A percentile compares a stretch with the other conserved stretches of the same genome.
These are phyloP conservation scores for Leishmania amazonensis DNA, from an alignment of 208 protist genomes.

Conservation along the genomic window DNA sequence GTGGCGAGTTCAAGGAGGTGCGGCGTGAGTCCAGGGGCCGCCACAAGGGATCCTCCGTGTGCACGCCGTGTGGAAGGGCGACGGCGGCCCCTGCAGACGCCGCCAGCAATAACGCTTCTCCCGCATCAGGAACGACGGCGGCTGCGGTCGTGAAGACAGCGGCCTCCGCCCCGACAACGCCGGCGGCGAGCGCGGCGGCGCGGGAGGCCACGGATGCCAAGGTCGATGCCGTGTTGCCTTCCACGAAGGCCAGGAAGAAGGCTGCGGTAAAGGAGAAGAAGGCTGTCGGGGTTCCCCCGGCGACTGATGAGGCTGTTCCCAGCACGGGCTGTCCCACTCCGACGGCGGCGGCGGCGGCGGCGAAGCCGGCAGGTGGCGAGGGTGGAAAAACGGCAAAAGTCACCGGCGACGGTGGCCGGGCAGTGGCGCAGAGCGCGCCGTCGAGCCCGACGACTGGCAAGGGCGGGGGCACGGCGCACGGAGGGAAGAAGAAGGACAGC, in stretches of 20 bases:
- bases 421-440: not conserved
- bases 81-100: not conserved
- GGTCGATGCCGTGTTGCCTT: not conserved
- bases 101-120: not conserved
- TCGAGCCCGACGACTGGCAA: not conserved
- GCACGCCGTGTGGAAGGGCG: conserved; percentile 14
- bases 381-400: not conserved
- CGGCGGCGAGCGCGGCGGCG: conserved; percentile 1
- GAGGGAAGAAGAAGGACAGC: not conserved
- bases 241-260: conserved; percentile 14
- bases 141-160: not conserved
- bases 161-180: not conserved
- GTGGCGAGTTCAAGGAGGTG: conserved; percentile 66
- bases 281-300: not conserved
- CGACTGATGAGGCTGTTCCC: not conserved
- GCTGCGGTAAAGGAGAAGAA: conserved; percentile 1
- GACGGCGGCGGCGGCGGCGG: not conserved
- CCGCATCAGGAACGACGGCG: not conserved
- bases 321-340: not conserved
- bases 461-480: not conserved
- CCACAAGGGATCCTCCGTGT: conserved; percentile 53
- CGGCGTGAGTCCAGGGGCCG: conserved; percentile 44
- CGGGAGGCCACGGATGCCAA: not conserved
- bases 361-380: not conserved
- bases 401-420: not conserved